Evolutionary conservation across 2,329 filamentous ascomycete genomes (phyloP).

Genomic region (Cladophialophora exuberans): DNA sequence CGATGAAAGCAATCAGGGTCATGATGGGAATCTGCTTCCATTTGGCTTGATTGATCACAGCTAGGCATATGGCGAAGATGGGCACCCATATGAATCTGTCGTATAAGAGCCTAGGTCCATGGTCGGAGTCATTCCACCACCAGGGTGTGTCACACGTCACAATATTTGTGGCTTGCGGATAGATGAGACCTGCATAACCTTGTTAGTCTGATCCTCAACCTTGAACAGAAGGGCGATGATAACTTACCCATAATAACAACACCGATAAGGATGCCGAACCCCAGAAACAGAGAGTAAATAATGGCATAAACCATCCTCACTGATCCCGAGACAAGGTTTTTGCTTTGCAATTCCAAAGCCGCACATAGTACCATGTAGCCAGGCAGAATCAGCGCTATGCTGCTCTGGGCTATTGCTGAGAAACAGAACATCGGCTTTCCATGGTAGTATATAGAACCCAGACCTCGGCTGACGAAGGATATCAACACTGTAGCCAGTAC

Average conservation of each 20-base stretch:
- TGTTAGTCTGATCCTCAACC: not conserved
- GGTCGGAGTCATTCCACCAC: constrained; percentile 45
- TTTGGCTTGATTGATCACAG: constrained; percentile 80
- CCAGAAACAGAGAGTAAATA: constrained; percentile 72
- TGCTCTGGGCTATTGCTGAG: constrained; percentile 71
- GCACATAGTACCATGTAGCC: constrained; percentile 66
- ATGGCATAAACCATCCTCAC: constrained; percentile 76
- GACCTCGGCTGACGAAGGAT: constrained; percentile 69
- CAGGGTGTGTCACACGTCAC: constrained; percentile 25
- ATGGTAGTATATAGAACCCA: constrained; percentile 66
- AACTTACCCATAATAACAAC: constrained; percentile 62
- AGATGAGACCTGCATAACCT: constrained; percentile 18
- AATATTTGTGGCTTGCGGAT: constrained; percentile 23
- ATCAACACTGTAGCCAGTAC: constrained; percentile 66
- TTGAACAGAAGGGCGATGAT: constrained; percentile 40
- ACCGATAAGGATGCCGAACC: constrained; percentile 72
- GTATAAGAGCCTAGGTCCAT: constrained; percentile 43
- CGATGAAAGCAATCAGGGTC: constrained; percentile 71
- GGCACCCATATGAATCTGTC: constrained; percentile 73
- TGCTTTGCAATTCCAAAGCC: constrained; percentile 69
- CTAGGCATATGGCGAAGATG: constrained; percentile 72
- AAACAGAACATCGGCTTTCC: constrained; percentile 65
- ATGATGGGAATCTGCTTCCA: constrained; percentile 78
- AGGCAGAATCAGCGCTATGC: constrained; percentile 73
- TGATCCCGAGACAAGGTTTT: constrained; percentile 70